These are phyloP conservation scores for Ophiocordyceps polyrhachis-furcata DNA, from an alignment of 2,329 filamentous ascomycete genomes.

Conservation along the genomic window DNA sequence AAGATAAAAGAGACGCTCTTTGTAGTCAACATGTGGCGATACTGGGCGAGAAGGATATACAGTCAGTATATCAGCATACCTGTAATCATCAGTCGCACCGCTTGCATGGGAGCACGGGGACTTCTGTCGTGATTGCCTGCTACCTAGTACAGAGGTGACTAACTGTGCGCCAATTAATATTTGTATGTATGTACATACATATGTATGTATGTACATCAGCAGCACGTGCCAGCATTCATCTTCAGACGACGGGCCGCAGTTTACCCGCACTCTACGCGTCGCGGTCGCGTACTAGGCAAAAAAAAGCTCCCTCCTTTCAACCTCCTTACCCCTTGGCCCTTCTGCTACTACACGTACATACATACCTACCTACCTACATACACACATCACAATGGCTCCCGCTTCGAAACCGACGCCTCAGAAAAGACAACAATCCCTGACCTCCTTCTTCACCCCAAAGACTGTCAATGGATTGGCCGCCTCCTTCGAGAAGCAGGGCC, in stretches of 20 bases:
- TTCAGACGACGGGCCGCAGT: background rate
- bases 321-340: background rate
- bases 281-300: background rate
- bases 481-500: slow-evolving; percentile 14
- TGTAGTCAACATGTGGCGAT: too few species aligned
- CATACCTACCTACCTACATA: too few species aligned
- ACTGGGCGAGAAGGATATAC: too few species aligned
- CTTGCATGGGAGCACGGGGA: too few species aligned
- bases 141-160: too few species aligned
- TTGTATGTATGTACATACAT: too few species aligned
- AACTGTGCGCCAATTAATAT: too few species aligned
- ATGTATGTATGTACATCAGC: too few species aligned
- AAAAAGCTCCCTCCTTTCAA: background rate
- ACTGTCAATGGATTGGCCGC: slow-evolving; percentile 27
- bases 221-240: background rate
- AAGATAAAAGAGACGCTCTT: background rate
- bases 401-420: slow-evolving; percentile 16
- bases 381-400: slow-evolving; percentile 3
- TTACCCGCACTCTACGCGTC: background rate
- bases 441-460: slow-evolving; percentile 63
- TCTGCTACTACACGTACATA: background rate
- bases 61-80: too few species aligned
- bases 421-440: slow-evolving; percentile 67
- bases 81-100: too few species aligned
- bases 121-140: too few species aligned